Evolutionary conservation across 257 asterid species (phyloP).

Genomic region (Solanum virginianum): DNA sequence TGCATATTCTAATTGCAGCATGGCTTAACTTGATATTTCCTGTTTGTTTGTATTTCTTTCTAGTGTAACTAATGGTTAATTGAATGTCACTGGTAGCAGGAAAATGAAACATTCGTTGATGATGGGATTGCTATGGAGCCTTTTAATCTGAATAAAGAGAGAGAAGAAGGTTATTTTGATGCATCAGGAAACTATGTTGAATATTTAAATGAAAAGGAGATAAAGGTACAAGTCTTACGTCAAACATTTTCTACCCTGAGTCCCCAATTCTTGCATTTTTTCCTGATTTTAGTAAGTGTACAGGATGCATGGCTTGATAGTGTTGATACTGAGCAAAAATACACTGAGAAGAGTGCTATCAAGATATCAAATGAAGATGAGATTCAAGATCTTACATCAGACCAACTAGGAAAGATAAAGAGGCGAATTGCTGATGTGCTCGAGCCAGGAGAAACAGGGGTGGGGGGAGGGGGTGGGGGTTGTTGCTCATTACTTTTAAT

Average conservation of each 20-base stretch:
- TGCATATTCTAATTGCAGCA: neutral
- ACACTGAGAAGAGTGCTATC: conserved; percentile 20
- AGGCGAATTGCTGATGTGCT: conserved; percentile 85
- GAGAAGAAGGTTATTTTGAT: conserved; percentile 97
- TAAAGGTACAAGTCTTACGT: conserved; percentile 41
- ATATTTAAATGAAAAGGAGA: conserved; percentile 44
- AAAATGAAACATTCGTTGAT: conserved; percentile 51
- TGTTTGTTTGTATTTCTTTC: neutral
- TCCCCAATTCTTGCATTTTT: neutral
- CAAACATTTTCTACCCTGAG: neutral
- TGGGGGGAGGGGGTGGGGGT: too few relatives aligned
- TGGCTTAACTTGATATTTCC: neutral
- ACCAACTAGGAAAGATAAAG: conserved; percentile 68
- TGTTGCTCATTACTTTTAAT: neutral
- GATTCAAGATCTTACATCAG: conserved; percentile 54
- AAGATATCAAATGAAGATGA: conserved; percentile 28
- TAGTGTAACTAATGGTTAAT: neutral
- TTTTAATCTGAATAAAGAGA: conserved; percentile 74
- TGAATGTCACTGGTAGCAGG: conserved; percentile 42
- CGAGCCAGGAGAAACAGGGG: conserved; percentile 78
- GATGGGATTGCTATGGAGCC: conserved; percentile 74
- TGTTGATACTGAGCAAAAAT: conserved; percentile 35
- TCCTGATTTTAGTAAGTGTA: conserved; percentile 6
- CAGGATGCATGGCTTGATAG: conserved; percentile 99
- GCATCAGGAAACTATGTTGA: conserved; percentile 81